Base-by-base conservation (phyloP, 1,139 yeast species). In the Pichia sp. region DNA sequence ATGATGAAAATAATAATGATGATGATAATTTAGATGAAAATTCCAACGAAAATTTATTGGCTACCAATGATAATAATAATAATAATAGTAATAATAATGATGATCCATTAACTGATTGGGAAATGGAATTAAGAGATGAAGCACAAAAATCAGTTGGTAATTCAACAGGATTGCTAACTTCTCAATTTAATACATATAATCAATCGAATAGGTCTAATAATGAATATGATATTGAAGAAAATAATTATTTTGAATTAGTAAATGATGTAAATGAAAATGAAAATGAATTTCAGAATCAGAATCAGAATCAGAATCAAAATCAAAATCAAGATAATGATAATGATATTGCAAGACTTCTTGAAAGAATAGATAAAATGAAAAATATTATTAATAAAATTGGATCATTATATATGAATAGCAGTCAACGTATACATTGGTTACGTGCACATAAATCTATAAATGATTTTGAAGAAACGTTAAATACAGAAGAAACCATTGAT, bases 401-500 rank as follows among this genome's bases (percentile, higher is more conserved):
- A 7, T 24, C 37, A 25, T 25, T 43, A 6, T 30, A 37, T 12
- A 40, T 44, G 44, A 34, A 27, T 31, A 26, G 23, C 7, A 30
- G 11, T 11, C 47, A 44, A 23, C 35, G 39, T 16, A 20, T 29
- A 12, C 30, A 32, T 9, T 42, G 34, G 33, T 12, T 30, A 28
- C 29, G 32, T 29, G 41, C 27, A 22, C 28, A 11, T 24, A 12
- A 33, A 24, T 6, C 27, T 4, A n/a, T 30, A 16, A 26, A 6
- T 33, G 8, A 30, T 8, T 16, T 25, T 6, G 12, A n/a, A 2
- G 12, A n/a, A 11, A 16, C n/a, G 10, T 4, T 30, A 20, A 6
- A 2, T 24, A 3, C 4, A 6, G 22, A 24, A 9, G 6, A 11
- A 12, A 24, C 6, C 24, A 8, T 6, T 7, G 7, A 29, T 25